Evolutionary conservation across 2,329 filamentous ascomycete genomes (phyloP).

Genomic region (Alternaria incomplexa): DNA sequence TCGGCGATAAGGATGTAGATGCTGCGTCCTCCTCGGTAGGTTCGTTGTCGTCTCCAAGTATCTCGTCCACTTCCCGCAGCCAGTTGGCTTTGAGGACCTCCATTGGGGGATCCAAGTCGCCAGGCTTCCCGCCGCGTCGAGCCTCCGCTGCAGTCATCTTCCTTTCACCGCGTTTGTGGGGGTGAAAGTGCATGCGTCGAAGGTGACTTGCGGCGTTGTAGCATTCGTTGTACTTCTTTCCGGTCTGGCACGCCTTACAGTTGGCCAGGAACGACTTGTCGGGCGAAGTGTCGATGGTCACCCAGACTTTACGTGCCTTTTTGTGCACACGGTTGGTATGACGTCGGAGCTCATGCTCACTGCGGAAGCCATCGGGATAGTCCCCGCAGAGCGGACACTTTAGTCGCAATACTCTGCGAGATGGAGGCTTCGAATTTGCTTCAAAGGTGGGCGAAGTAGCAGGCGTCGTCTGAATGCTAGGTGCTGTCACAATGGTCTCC

Average conservation of each 20-base stretch:
- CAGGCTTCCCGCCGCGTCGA: slow-evolving; percentile 65
- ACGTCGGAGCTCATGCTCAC: slow-evolving; percentile 72
- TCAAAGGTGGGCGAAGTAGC: slow-evolving; percentile 43
- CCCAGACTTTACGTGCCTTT: slow-evolving; percentile 65
- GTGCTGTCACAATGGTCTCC: slow-evolving; percentile 40
- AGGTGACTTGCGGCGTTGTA: slow-evolving; percentile 95
- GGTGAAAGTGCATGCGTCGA: slow-evolving; percentile 85
- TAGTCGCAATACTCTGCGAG: slow-evolving; percentile 42
- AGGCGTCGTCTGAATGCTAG: slow-evolving; percentile 31
- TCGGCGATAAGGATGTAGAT: slow-evolving; percentile 26
- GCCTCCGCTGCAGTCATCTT: slow-evolving; percentile 64
- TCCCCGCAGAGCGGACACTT: slow-evolving; percentile 72
- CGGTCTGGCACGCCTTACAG: slow-evolving; percentile 80
- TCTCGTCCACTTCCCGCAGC: slow-evolving; percentile 63
- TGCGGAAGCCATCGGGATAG: slow-evolving; percentile 79
- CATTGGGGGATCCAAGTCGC: slow-evolving; percentile 62
- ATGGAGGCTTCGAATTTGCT: slow-evolving; percentile 34
- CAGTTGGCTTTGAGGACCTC: slow-evolving; percentile 64
- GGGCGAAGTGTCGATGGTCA: slow-evolving; percentile 66
- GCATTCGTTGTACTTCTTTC: slow-evolving; percentile 86
- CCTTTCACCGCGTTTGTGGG: slow-evolving; percentile 61
- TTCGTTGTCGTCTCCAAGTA: slow-evolving; percentile 37
- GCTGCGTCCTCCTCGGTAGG: slow-evolving; percentile 27
- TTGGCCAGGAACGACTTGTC: slow-evolving; percentile 71
- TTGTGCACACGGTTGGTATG: slow-evolving; percentile 70